These are phyloP conservation scores for Fusarium veterinarium DNA, from an alignment of 2,329 filamentous ascomycete genomes.

Conservation along the genomic window DNA sequence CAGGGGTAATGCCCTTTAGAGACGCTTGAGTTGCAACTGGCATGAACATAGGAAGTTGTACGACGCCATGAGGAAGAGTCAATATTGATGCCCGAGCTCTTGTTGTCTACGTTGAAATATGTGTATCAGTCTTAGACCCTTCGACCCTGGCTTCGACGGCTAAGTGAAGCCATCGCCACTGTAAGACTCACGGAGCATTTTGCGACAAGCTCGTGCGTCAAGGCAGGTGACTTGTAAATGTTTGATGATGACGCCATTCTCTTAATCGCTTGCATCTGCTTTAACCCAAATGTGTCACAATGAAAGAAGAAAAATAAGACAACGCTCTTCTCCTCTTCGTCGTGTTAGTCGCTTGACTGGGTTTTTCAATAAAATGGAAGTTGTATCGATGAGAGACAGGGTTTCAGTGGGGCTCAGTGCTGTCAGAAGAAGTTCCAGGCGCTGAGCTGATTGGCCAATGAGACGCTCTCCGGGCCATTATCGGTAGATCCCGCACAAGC, in stretches of 20 bases:
- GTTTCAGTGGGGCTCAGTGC: constrained; percentile 38
- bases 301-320: neutral
- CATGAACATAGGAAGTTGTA: constrained; percentile 96
- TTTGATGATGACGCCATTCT: constrained; percentile 61
- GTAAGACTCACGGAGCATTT: constrained; percentile 77
- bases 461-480: constrained; percentile 46
- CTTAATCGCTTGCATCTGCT: constrained; percentile 49
- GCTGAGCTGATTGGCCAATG: constrained; percentile 35
- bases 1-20: constrained; percentile 91
- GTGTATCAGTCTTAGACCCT: constrained; percentile 29
- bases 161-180: constrained; percentile 23
- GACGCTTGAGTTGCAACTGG: constrained; percentile 97
- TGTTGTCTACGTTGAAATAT: constrained; percentile 74
- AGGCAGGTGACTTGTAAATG: constrained; percentile 70
- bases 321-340: constrained; percentile 9
- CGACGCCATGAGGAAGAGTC: constrained; percentile 89
- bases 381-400: constrained; percentile 21
- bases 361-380: constrained; percentile 22
- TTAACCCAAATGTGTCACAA: neutral
- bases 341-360: constrained; percentile 14
- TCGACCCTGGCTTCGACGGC: neutral
- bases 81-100: constrained; percentile 91
- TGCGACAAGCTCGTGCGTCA: constrained; percentile 82
- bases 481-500: constrained; percentile 45
- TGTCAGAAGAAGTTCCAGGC: constrained; percentile 1